Percentiles rank a stretch among this genome's conserved stretches.
phyloP scores from a whole-genome alignment of 768 basidiomycete species.

The Cantharellus cinnabarinus region DNA sequence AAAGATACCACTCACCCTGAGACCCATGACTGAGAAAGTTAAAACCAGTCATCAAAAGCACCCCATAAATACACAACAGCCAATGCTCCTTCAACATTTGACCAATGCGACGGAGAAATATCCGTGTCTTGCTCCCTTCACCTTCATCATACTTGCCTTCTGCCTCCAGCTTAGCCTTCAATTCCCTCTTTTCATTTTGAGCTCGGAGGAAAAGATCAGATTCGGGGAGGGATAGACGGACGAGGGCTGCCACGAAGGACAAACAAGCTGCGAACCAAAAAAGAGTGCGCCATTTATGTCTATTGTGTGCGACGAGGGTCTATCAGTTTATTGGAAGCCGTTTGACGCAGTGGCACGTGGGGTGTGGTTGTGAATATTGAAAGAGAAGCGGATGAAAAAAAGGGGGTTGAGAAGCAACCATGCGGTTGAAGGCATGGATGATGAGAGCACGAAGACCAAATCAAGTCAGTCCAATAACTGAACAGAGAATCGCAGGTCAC shows the following conservation, averaged over 20 bases:
- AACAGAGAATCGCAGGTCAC: constrained; percentile 13
- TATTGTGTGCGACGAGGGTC: constrained; percentile 13
- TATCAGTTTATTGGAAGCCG: not conserved
- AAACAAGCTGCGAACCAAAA: constrained; percentile 23
- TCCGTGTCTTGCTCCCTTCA: constrained; percentile 12
- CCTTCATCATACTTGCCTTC: constrained; percentile 9
- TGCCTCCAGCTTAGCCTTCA: constrained; percentile 18
- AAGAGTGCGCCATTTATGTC: constrained; percentile 18
- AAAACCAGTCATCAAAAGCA: constrained; percentile 30
- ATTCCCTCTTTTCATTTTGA: not conserved
- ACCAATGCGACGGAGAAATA: constrained; percentile 50
- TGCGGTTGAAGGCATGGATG: not conserved
- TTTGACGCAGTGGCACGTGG: too few species aligned
- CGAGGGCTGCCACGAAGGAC: constrained; percentile 18
- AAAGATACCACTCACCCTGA: constrained; percentile 14
- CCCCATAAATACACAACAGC: constrained; percentile 63
- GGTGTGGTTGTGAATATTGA: not conserved
- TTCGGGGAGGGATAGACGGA: constrained; percentile 23
- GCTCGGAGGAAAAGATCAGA: constrained; percentile 17
- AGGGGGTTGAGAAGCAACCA: not conserved
- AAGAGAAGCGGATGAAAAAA: not conserved
- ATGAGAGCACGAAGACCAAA: constrained; percentile 11
- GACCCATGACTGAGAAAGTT: constrained; percentile 53
- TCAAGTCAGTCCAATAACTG: not conserved
- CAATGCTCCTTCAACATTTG: constrained; percentile 69